A percentile compares a stretch with the other conserved stretches of the same genome.
These are phyloP conservation scores for Nitzschia sp. DNA, from an alignment of 108 stramenopile species.

Conservation along the genomic window DNA sequence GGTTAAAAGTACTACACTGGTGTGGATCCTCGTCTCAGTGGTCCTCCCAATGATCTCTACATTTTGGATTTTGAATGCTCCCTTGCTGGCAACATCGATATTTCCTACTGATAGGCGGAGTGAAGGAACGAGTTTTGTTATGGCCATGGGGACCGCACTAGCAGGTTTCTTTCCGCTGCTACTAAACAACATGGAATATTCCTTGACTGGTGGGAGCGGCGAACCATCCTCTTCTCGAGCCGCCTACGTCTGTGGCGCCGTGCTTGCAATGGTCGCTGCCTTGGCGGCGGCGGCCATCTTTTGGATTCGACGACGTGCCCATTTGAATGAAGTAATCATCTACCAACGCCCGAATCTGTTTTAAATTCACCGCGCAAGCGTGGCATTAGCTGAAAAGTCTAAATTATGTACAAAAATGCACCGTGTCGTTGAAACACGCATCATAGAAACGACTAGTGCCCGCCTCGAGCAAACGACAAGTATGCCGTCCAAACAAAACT, in stretches of 20 bases:
- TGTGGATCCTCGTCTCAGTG: slow-evolving; percentile 13
- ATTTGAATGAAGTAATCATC: background rate
- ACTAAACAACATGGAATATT: slow-evolving; percentile 3
- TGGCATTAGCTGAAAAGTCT: too few species aligned
- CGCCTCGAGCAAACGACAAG: too few species aligned
- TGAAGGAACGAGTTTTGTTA: slow-evolving; percentile 14
- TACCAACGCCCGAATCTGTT: slow-evolving; percentile 18
- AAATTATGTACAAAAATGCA: too few species aligned
- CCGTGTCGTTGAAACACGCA: too few species aligned
- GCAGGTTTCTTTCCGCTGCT: slow-evolving; percentile 14
- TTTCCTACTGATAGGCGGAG: slow-evolving; percentile 2
- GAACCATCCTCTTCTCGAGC: too few species aligned
- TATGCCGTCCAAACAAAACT: too few species aligned
- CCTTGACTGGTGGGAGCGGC: too few species aligned
- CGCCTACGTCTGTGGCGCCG: slow-evolving; percentile 6
- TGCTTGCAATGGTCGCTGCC: slow-evolving; percentile 4
- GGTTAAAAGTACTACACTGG: background rate
- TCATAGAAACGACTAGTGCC: too few species aligned
- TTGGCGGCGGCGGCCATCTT: slow-evolving; percentile 11
- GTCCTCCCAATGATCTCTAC: slow-evolving; percentile 8
- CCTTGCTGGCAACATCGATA: slow-evolving; percentile 14
- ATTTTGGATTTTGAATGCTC: slow-evolving; percentile 24
- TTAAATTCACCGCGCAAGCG: too few species aligned
- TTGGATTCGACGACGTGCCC: slow-evolving; percentile 7
- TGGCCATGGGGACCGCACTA: slow-evolving; percentile 11